A percentile compares a stretch with the other conserved stretches of the same genome.
phyloP scores from a whole-genome alignment of 441 rosid species.

The Mallotus japonicus region DNA sequence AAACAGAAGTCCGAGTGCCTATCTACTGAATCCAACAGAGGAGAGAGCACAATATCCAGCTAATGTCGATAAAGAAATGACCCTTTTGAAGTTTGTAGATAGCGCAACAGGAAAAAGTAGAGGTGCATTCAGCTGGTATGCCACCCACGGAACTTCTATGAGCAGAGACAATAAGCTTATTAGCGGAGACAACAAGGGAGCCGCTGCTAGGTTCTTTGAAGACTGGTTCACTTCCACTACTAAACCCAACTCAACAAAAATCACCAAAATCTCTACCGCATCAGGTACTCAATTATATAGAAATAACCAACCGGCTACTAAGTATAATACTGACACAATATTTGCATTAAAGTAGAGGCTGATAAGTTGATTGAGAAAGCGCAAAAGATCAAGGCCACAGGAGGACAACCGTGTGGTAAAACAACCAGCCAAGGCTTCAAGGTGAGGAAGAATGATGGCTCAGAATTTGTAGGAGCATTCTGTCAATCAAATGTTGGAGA shows the following conservation, averaged over 20 bases:
- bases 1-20: conserved; percentile 61
- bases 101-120: conserved; percentile 28
- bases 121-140: conserved; percentile 59
- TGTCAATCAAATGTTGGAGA: conserved; percentile 64
- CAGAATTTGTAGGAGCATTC: conserved; percentile 49
- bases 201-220: conserved; percentile 62
- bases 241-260: conserved; percentile 20
- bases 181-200: conserved; percentile 68
- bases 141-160: conserved; percentile 69
- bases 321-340: background rate
- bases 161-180: conserved; percentile 53
- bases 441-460: conserved; percentile 50
- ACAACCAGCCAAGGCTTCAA: conserved; percentile 47
- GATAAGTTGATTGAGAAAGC: conserved; percentile 27
- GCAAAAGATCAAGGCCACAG: conserved; percentile 38
- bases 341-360: conserved; percentile 23
- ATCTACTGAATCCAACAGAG: conserved; percentile 45
- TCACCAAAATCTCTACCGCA: background rate
- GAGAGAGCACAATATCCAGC: conserved; percentile 45
- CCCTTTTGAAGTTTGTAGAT: conserved; percentile 47
- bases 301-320: background rate
- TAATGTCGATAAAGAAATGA: conserved; percentile 53
- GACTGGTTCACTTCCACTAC: conserved; percentile 40
- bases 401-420: conserved; percentile 42
- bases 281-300: background rate